These are phyloP conservation scores for Hemileia vastatrix DNA, from an alignment of 1,284 basidiomycete genomes.

Conservation along the genomic window DNA sequence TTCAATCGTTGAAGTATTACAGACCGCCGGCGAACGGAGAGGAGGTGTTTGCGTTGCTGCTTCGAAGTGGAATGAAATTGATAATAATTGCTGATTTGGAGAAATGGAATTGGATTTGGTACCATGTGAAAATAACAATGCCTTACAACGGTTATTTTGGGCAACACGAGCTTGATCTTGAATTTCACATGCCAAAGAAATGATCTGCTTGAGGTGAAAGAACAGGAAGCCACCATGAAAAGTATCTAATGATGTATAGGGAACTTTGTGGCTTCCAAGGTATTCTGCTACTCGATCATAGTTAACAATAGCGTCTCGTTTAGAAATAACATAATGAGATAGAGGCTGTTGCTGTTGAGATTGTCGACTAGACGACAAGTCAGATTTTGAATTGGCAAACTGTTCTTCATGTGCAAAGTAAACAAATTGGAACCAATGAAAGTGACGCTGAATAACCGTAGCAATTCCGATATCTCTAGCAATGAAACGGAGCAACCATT, in stretches of 20 bases:
- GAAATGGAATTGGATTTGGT: too few species aligned
- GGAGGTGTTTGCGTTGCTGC: too few species aligned
- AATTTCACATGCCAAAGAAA: too few species aligned
- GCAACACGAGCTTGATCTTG: too few species aligned
- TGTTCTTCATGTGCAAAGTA: neutral
- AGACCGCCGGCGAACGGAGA: too few species aligned
- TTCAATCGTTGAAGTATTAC: too few species aligned
- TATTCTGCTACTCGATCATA: neutral
- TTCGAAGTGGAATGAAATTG: too few species aligned
- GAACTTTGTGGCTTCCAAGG: neutral
- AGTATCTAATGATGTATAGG: neutral
- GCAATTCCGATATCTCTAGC: slow-evolving; percentile 3
- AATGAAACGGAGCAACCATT: neutral
- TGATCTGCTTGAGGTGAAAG: too few species aligned
- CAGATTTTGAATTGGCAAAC: too few species aligned
- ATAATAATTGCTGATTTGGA: too few species aligned
- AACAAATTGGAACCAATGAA: slow-evolving; percentile 16
- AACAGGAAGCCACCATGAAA: slow-evolving; percentile 8
- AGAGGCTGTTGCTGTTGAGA: neutral
- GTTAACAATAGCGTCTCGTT: slow-evolving; percentile 5
- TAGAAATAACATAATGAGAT: slow-evolving; percentile 3
- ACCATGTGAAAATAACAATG: too few species aligned
- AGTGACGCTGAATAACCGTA: slow-evolving; percentile 10
- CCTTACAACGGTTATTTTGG: too few species aligned
- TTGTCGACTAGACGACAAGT: neutral